These are phyloP conservation scores for Solanum arcanum DNA, from an alignment of 257 asterid genomes.

Conservation along the genomic window DNA sequence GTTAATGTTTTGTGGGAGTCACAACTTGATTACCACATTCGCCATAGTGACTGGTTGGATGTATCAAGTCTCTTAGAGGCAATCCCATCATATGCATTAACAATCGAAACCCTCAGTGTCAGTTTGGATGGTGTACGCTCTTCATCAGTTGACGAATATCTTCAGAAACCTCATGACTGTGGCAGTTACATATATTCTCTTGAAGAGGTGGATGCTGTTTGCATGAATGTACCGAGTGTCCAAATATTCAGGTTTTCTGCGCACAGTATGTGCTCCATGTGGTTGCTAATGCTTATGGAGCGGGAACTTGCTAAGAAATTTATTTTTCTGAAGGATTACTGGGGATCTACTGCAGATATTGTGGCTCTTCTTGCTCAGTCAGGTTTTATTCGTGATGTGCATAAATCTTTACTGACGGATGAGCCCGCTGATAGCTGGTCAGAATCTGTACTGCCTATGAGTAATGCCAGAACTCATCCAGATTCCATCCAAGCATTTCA, in stretches of 20 bases:
- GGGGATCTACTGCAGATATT: conserved; percentile 59
- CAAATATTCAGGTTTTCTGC: conserved; percentile 55
- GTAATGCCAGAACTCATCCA: conserved; percentile 38
- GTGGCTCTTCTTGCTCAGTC: conserved; percentile 75
- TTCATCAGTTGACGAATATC: conserved; percentile 32
- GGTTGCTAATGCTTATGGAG: conserved; percentile 76
- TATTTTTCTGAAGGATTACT: conserved; percentile 63
- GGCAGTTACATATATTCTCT: conserved; percentile 45
- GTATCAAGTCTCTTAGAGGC: conserved; percentile 78
- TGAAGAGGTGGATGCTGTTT: conserved; percentile 69
- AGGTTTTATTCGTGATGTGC: conserved; percentile 45
- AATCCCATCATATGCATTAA: conserved; percentile 65
- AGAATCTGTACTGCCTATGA: conserved; percentile 36
- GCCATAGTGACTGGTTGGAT: conserved; percentile 86
- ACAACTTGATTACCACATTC: conserved; percentile 78
- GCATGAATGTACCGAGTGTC: conserved; percentile 58
- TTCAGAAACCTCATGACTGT: conserved; percentile 24
- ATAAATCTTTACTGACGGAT: conserved; percentile 25
- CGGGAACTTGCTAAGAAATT: conserved; percentile 71
- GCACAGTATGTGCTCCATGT: conserved; percentile 39
- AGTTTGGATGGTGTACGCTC: conserved; percentile 49
- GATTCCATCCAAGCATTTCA: conserved; percentile 63
- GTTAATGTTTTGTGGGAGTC: conserved; percentile 95
- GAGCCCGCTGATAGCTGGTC: conserved; percentile 41
- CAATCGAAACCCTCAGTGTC: conserved; percentile 62